These are phyloP conservation scores for Sporothrix dimorphospora DNA, from an alignment of 2,329 filamentous ascomycete genomes.

Conservation along the genomic window DNA sequence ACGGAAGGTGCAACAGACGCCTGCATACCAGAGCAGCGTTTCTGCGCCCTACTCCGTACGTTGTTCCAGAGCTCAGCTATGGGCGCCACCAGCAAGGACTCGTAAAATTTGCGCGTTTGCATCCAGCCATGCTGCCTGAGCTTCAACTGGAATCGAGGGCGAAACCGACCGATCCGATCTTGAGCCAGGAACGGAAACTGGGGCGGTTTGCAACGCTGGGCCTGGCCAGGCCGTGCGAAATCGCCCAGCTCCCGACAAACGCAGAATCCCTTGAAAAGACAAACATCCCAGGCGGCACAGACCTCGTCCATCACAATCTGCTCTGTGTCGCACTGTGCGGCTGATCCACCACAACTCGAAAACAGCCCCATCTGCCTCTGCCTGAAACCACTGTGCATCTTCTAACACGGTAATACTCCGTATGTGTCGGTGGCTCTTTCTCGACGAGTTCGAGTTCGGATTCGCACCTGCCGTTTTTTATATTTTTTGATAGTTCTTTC, in stretches of 20 bases:
- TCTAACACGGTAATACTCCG: neutral
- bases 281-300: neutral
- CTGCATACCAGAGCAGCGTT: neutral
- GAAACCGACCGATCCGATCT: constrained; percentile 21
- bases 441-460: neutral
- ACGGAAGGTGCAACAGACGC: neutral
- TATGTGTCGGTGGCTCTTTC: constrained; percentile 13
- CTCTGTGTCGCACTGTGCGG: constrained; percentile 6
- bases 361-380: constrained; percentile 1
- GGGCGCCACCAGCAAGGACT: constrained; percentile 9
- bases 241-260: neutral
- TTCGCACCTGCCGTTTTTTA: neutral
- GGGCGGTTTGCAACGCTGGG: neutral
- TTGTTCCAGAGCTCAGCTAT: neutral
- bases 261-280: neutral
- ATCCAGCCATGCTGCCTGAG: neutral
- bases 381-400: constrained; percentile 18
- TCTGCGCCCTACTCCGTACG: neutral
- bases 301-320: neutral
- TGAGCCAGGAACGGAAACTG: constrained; percentile 2
- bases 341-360: constrained; percentile 14
- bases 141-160: constrained; percentile 11
- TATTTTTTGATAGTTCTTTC: neutral
- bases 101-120: neutral
- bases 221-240: constrained; percentile 22